Base-by-base conservation (phyloP, 1,139 yeast species). In the Protomyces inundatus region DNA sequence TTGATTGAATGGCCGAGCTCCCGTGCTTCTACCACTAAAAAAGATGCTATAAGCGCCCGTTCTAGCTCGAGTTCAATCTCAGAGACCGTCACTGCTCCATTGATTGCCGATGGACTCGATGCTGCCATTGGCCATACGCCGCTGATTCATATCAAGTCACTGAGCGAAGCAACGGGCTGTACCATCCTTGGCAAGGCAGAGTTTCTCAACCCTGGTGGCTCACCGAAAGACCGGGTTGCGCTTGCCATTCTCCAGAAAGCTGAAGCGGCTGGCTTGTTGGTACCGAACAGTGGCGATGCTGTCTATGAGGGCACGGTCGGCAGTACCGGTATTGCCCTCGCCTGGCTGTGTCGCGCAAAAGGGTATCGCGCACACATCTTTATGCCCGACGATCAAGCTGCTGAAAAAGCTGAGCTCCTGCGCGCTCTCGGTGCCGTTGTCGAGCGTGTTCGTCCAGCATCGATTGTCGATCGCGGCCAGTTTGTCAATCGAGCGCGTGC, bases 141-240 rank as follows among this genome's bases (percentile, higher is more conserved):
- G 0, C 73, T 93, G 74, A 84, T 93, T n/a, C 82, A 83, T 68
- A 81, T 93, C 65, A 81, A 82, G 68, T 87, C 96, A 0, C 79
- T 93, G n/a, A 85, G 95, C 0, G 75, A 79, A 12, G 76, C 80
- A 32, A 89, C 97, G 0, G 95, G 95, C 0, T 86, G 95, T 72
- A 85, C 87, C 57, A 84, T 93, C 7, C 88, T 85, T 71, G 98
- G 96, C 65, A 93, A 93, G 73, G 76, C 91, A 67, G 98, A 93
- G 74, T 77, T 90, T 66, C 77, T 81, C 70, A 93, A 93, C 71
- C 98, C 98, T 0, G 98, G 95, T 30, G 98, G 98, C 0, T 88
- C 96, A 59, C 96, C 97, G 45, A 93, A 93, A 72, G 98, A 93
- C 72, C 79, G 98, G 64, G 96, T 93, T 50, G 98, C 98, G 0